Evolutionary conservation across 2,329 filamentous ascomycete genomes (phyloP), one percentile per base, ranked within the genome.

Genomic region (Colletotrichum somersetense): DNA sequence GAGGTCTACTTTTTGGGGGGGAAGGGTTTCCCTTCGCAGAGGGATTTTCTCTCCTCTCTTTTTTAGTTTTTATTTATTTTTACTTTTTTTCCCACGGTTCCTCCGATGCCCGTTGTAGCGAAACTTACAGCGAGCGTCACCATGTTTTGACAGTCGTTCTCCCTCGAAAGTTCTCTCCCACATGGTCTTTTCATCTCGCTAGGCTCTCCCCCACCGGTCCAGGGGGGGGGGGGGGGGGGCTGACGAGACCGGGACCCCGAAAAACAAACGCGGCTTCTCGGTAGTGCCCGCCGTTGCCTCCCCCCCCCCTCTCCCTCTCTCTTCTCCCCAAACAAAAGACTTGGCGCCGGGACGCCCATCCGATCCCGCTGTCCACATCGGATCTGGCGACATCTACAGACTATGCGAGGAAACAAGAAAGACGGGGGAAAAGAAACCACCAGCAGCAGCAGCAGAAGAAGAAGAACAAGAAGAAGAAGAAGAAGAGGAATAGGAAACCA

Each of bases 81-180:
- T 42, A n/a, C n/a, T n/a, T 6, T 18, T 1, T 18, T 1, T 5
- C 40, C 5, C 40, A 42, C 16, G 40, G 40, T 42, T 18, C 16
- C 40, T 42, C 40, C 26, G 35, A 1, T 3, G 3, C 33, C 48
- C 5, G 18, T 64, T 55, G 23, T 20, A 64, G 62, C 62, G 62
- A 64, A 26, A 64, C 62, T 64, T 35, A 55, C 50, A 56, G 62
- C 50, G 62, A 64, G 50, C 5, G 23, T 55, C 18, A 12, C n/a
- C 33, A 12, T 26, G 26, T 40, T 20, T 26, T 26, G 26, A 26
- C 26, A 26, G 26, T 26, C 14, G 30, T 40, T 44, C 42, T 44
- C 14, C 40, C 23, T 20, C 16, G 30, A 40, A 40, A 16, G 2
- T 52, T 44, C 18, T 44, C 42, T 20, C 18, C 30, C 30, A 38